These are phyloP conservation scores for Chondrus crispus DNA, from an alignment of 23 red algal genomes.

Conservation along the genomic window DNA sequence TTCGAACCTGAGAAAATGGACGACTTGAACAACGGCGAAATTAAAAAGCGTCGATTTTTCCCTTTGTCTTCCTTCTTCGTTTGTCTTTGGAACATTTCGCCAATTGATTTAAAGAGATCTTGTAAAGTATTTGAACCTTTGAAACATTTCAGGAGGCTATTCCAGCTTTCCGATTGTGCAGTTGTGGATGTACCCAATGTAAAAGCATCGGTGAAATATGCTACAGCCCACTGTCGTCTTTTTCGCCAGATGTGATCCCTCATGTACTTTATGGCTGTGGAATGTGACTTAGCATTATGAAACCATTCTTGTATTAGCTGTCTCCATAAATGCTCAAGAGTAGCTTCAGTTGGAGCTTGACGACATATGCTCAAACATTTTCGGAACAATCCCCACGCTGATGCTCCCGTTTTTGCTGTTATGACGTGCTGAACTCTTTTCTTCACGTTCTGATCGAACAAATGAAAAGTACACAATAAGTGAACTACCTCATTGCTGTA, in stretches of 20 bases:
- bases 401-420: neutral
- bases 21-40: too few relatives aligned
- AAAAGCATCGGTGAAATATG: neutral
- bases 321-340: neutral
- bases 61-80: too few relatives aligned
- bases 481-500: neutral
- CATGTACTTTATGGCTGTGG: neutral
- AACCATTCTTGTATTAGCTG: neutral
- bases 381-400: too few relatives aligned
- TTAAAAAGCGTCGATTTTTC: too few relatives aligned
- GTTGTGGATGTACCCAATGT: neutral
- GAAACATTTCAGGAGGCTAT: neutral
- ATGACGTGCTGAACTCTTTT: neutral
- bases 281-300: neutral
- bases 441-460: slow-evolving; percentile 22
- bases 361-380: neutral
- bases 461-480: neutral
- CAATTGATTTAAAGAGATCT: too few relatives aligned
- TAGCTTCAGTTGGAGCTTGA: neutral
- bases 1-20: too few relatives aligned
- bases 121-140: too few relatives aligned
- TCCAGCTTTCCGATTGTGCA: neutral
- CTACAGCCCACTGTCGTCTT: neutral
- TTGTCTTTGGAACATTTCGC: too few relatives aligned
- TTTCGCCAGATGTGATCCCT: neutral